Percentiles rank a stretch among this genome's conserved stretches.
phyloP scores from a whole-genome alignment of 441 rosid species.

The Populus tomentosa region DNA sequence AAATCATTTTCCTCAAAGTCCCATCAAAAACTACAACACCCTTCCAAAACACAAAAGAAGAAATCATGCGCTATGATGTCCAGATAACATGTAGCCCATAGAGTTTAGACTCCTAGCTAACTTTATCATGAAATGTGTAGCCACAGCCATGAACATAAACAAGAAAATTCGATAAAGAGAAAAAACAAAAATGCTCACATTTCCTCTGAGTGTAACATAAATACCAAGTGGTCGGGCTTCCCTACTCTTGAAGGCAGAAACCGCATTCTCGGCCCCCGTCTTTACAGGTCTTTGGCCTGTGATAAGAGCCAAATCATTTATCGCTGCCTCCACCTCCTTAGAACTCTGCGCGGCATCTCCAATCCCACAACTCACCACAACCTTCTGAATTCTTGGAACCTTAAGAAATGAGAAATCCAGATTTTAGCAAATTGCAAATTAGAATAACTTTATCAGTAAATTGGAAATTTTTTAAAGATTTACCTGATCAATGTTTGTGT shows the following conservation, averaged over 20 bases:
- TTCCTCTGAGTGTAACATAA: slow-evolving; percentile 85
- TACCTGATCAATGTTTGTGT: slow-evolving; percentile 78
- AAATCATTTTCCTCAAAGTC: background rate
- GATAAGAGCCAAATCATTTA: slow-evolving; percentile 74
- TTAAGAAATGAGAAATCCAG: slow-evolving; percentile 10
- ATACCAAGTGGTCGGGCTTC: slow-evolving; percentile 88
- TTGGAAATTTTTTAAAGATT: background rate
- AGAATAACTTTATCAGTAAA: background rate
- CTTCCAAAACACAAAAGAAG: background rate
- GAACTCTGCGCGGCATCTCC: slow-evolving; percentile 87
- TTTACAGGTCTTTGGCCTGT: slow-evolving; percentile 89
- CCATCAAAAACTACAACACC: background rate
- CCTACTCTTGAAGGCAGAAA: slow-evolving; percentile 81
- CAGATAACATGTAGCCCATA: background rate
- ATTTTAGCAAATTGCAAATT: background rate
- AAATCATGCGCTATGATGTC: background rate
- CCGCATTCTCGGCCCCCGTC: slow-evolving; percentile 66
- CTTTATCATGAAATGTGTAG: background rate
- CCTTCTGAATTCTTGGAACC: slow-evolving; percentile 88
- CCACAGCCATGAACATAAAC: background rate
- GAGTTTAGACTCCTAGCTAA: background rate
- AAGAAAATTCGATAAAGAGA: background rate
- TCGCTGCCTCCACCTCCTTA: slow-evolving; percentile 85
- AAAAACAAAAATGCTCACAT: slow-evolving; percentile 45
- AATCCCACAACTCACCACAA: slow-evolving; percentile 91